These are phyloP conservation scores for Phytophthora capsici DNA, from an alignment of 352 stramenopile species.

Conservation along the genomic window DNA sequence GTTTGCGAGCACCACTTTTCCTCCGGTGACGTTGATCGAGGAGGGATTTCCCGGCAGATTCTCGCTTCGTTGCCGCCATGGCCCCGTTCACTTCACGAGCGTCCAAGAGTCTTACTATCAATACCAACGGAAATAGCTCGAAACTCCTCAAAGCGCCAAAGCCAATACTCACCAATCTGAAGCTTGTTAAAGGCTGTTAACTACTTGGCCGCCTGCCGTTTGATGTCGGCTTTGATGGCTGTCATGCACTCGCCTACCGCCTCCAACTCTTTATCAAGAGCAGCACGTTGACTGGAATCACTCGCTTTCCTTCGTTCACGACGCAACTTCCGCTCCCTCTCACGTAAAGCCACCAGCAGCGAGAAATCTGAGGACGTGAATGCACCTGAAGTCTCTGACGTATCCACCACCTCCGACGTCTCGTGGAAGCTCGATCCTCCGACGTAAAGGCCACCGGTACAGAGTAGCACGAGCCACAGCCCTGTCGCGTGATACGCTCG, in stretches of 20 bases:
- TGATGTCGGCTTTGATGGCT: slow-evolving; percentile 66
- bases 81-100: not conserved
- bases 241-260: slow-evolving; percentile 63
- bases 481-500: slow-evolving; percentile 80
- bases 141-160: not conserved
- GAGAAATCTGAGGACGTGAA: slow-evolving; percentile 49
- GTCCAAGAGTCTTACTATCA: slow-evolving; percentile 8
- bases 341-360: slow-evolving; percentile 57
- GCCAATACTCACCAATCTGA: not conserved
- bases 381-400: slow-evolving; percentile 14
- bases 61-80: slow-evolving; percentile 53
- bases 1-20: slow-evolving; percentile 23
- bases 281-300: slow-evolving; percentile 29
- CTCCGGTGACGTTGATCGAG: slow-evolving; percentile 38
- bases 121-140: slow-evolving; percentile 26
- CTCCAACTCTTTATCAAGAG: slow-evolving; percentile 60
- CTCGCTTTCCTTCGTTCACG: slow-evolving; percentile 40
- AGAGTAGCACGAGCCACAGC: slow-evolving; percentile 84
- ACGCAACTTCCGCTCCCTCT: slow-evolving; percentile 61
- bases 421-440: slow-evolving; percentile 72
- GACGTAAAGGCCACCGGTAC: slow-evolving; percentile 77
- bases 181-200: slow-evolving; percentile 15
- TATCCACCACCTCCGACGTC: slow-evolving; percentile 50
- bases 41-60: slow-evolving; percentile 57
- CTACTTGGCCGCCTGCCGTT: slow-evolving; percentile 43